Evolutionary conservation across 2,329 filamentous ascomycete genomes (phyloP).

Genomic region (Endocalyx cinctus): DNA sequence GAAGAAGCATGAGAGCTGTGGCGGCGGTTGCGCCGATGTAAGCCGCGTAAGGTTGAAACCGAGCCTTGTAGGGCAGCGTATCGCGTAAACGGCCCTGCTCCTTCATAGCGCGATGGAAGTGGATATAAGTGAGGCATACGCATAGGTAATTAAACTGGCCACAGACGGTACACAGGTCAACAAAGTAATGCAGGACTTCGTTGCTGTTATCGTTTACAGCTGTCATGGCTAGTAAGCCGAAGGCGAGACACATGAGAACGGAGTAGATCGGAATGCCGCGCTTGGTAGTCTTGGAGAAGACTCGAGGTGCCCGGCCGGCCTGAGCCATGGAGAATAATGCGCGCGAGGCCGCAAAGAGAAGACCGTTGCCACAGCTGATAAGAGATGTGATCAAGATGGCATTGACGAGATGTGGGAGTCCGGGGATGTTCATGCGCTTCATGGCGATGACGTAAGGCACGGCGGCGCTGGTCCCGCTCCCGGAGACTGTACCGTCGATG

Average conservation of each 20-base stretch:
- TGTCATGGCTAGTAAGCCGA: slow-evolving; percentile 33
- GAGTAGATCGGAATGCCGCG: slow-evolving; percentile 57
- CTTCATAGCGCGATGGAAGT: slow-evolving; percentile 9
- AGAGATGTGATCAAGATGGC: slow-evolving; percentile 52
- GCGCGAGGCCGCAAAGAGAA: slow-evolving; percentile 52
- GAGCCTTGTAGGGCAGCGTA: slow-evolving; percentile 11
- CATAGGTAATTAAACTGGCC: slow-evolving; percentile 8
- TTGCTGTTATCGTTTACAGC: slow-evolving; percentile 4
- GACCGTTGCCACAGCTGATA: slow-evolving; percentile 53
- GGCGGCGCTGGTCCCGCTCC: slow-evolving; percentile 46
- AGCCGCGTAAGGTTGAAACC: slow-evolving; percentile 7
- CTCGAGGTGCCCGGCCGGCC: slow-evolving; percentile 45
- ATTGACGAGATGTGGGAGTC: slow-evolving; percentile 54
- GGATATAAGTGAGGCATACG: slow-evolving; percentile 7
- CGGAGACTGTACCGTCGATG: slow-evolving; percentile 40
- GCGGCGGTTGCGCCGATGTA: slow-evolving; percentile 7
- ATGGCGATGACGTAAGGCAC: slow-evolving; percentile 46
- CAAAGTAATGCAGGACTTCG: slow-evolving; percentile 8
- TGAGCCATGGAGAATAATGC: slow-evolving; percentile 51
- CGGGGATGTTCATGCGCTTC: slow-evolving; percentile 43
- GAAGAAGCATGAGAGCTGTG: slow-evolving; percentile 5
- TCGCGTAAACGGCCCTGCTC: slow-evolving; percentile 22
- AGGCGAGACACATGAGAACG: slow-evolving; percentile 48
- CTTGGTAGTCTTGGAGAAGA: slow-evolving; percentile 46
- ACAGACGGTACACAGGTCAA: slow-evolving; percentile 8